phyloP scores from a whole-genome alignment of 768 basidiomycete genomes.

The Panaeolus papilionaceus region DNA sequence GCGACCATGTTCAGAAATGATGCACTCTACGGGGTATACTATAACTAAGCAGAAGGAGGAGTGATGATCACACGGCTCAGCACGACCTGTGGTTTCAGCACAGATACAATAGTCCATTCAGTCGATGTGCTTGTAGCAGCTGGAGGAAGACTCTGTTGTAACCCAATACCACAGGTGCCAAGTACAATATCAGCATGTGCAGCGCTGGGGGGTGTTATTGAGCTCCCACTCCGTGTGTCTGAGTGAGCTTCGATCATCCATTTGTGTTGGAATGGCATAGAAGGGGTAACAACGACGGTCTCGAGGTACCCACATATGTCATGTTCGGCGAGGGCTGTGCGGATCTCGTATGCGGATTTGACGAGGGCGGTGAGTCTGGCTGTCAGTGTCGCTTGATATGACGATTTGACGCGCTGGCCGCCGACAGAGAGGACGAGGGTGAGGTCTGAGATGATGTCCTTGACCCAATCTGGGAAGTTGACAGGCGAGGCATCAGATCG shows the following conservation, averaged over 20 bases:
- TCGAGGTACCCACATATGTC: slow-evolving; percentile 29
- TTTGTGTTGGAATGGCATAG: slow-evolving; percentile 26
- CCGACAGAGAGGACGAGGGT: slow-evolving; percentile 23
- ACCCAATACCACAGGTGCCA: slow-evolving; percentile 29
- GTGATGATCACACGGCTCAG: slow-evolving; percentile 28
- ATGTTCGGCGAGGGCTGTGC: slow-evolving; percentile 30
- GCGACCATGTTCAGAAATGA: neutral
- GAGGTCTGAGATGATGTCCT: slow-evolving; percentile 28
- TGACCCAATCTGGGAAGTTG: slow-evolving; percentile 28
- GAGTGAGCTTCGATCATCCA: slow-evolving; percentile 28
- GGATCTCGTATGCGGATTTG: slow-evolving; percentile 30
- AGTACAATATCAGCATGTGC: slow-evolving; percentile 20
- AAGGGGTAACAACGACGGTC: slow-evolving; percentile 22
- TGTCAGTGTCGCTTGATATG: slow-evolving; percentile 22
- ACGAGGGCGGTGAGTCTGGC: slow-evolving; percentile 28
- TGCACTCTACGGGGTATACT: neutral
- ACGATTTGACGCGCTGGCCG: slow-evolving; percentile 23
- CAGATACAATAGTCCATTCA: slow-evolving; percentile 19
- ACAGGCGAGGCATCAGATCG: slow-evolving; percentile 20
- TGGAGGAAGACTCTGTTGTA: slow-evolving; percentile 23
- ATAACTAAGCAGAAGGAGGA: slow-evolving; percentile 18
- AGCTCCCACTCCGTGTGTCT: slow-evolving; percentile 18
- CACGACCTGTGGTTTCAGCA: slow-evolving; percentile 31
- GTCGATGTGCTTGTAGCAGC: neutral
- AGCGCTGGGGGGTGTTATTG: neutral